Evolutionary conservation across 2,329 filamentous ascomycete genomes (phyloP).

Genomic region (Neurospora crassa): DNA sequence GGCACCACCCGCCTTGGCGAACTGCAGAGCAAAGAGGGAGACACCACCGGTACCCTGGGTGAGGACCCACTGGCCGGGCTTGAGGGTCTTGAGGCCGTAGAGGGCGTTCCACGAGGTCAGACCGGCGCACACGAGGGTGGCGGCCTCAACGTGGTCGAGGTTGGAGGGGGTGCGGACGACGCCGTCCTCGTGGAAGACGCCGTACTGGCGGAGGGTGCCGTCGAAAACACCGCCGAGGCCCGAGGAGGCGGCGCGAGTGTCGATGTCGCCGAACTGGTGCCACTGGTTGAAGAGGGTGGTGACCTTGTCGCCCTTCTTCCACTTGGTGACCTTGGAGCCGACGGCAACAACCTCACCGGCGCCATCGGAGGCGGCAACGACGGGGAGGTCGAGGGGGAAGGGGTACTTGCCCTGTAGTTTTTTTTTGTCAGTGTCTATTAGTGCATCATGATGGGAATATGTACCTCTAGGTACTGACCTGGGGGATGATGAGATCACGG

Average conservation of each 20-base stretch:
- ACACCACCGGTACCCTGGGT: conserved; percentile 66
- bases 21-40: conserved; percentile 53
- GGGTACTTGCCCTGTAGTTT: conserved; percentile 32
- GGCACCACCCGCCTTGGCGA: conserved; percentile 39
- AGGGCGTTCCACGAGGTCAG: conserved; percentile 59
- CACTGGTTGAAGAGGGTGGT: conserved; percentile 53
- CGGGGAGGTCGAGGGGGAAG: conserved; percentile 30
- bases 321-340: conserved; percentile 37
- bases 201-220: conserved; percentile 59
- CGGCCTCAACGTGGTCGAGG: conserved; percentile 42
- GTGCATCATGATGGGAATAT: not conserved
- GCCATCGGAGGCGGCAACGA: conserved; percentile 43
- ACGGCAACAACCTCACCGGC: conserved; percentile 44
- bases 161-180: conserved; percentile 53
- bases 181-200: conserved; percentile 56
- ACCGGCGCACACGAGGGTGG: conserved; percentile 49
- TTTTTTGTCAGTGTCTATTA: conserved; percentile 2
- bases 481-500: conserved; percentile 42
- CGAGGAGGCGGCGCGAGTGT: conserved; percentile 27
- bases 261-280: conserved; percentile 37
- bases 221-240: conserved; percentile 61
- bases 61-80: conserved; percentile 49
- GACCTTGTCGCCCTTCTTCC: conserved; percentile 44
- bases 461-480: conserved; percentile 13
- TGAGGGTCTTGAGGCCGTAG: conserved; percentile 44